Percentiles rank a stretch among this genome's conserved stretches.
Conservation (phyloP, 495 filamentous ascomycete species). For the Penicillium angulare region DNA sequence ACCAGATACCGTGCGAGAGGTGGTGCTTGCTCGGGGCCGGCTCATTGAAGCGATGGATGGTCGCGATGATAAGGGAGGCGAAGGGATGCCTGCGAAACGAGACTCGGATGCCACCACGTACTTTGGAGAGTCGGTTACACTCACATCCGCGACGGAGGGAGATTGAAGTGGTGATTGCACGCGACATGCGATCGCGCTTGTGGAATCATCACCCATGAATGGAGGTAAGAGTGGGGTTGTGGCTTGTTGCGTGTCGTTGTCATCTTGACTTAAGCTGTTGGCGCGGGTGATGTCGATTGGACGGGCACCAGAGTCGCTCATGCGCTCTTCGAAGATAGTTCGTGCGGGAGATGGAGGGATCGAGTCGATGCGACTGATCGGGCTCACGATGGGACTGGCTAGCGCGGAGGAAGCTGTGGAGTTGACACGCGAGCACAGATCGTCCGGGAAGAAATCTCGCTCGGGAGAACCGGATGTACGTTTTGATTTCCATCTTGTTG, state of each 20-base stretch:
- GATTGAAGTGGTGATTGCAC: slow-evolving; percentile 81
- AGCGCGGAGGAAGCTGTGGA: slow-evolving; percentile 69
- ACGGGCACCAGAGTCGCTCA: slow-evolving; percentile 41
- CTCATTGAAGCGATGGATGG: slow-evolving; percentile 77
- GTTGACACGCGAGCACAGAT: slow-evolving; percentile 45
- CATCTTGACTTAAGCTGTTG: slow-evolving; percentile 52
- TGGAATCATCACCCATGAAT: slow-evolving; percentile 59
- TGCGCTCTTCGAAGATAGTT: slow-evolving; percentile 62
- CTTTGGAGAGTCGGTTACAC: slow-evolving; percentile 24
- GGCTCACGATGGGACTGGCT: slow-evolving; percentile 53
- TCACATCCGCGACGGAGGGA: slow-evolving; percentile 60
- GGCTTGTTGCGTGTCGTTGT: slow-evolving; percentile 57
- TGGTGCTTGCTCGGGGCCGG: slow-evolving; percentile 44
- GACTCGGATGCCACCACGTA: slow-evolving; percentile 43
- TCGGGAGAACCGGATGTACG: slow-evolving; percentile 46
- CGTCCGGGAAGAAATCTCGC: slow-evolving; percentile 38
- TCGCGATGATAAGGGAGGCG: slow-evolving; percentile 76
- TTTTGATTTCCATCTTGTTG: slow-evolving; percentile 61
- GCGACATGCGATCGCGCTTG: slow-evolving; percentile 35
- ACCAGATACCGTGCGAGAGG: slow-evolving; percentile 51
- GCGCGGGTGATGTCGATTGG: slow-evolving; percentile 61
- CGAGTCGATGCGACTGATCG: slow-evolving; percentile 52
- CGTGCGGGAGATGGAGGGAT: slow-evolving; percentile 65
- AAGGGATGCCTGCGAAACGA: slow-evolving; percentile 52
- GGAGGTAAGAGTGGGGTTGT: slow-evolving; percentile 83